These are phyloP conservation scores for Quercus engelmannii DNA, from an alignment of 306 rosid species.

Conservation along the genomic window DNA sequence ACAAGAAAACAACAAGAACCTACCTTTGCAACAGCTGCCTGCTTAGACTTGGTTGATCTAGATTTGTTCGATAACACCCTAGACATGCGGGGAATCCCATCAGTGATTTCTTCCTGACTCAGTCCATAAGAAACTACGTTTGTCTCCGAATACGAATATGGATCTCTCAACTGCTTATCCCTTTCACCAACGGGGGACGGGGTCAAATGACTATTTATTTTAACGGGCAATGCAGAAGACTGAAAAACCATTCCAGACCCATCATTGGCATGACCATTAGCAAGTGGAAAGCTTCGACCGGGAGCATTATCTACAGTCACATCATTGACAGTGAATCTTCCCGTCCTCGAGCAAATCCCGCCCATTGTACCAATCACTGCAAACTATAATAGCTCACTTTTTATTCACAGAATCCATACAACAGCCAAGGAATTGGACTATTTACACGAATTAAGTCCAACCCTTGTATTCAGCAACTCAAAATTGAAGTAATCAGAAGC, in stretches of 20 bases:
- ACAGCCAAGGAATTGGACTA: slow-evolving; percentile 18
- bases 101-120: slow-evolving; percentile 58
- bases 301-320: slow-evolving; percentile 50
- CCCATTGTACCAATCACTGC: slow-evolving; percentile 59
- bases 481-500: slow-evolving; percentile 17
- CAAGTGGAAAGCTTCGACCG: slow-evolving; percentile 41
- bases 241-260: slow-evolving; percentile 36
- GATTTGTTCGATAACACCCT: slow-evolving; percentile 69
- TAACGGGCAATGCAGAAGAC: slow-evolving; percentile 40
- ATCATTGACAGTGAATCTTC: slow-evolving; percentile 59
- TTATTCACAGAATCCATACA: slow-evolving; percentile 46
- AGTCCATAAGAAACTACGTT: slow-evolving; percentile 48
- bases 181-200: slow-evolving; percentile 44
- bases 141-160: slow-evolving; percentile 50
- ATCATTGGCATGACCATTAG: slow-evolving; percentile 62
- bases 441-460: background rate
- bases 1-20: slow-evolving; percentile 9
- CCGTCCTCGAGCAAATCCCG: slow-evolving; percentile 81
- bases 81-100: slow-evolving; percentile 85
- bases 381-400: slow-evolving; percentile 27
- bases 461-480: slow-evolving; percentile 3
- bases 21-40: slow-evolving; percentile 77
- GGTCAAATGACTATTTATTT: slow-evolving; percentile 37
- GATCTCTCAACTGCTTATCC: slow-evolving; percentile 59
- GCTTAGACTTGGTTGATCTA: slow-evolving; percentile 71